Conservation (phyloP, 2,329 filamentous ascomycete species). For the Penicillium psychrosexuale region DNA sequence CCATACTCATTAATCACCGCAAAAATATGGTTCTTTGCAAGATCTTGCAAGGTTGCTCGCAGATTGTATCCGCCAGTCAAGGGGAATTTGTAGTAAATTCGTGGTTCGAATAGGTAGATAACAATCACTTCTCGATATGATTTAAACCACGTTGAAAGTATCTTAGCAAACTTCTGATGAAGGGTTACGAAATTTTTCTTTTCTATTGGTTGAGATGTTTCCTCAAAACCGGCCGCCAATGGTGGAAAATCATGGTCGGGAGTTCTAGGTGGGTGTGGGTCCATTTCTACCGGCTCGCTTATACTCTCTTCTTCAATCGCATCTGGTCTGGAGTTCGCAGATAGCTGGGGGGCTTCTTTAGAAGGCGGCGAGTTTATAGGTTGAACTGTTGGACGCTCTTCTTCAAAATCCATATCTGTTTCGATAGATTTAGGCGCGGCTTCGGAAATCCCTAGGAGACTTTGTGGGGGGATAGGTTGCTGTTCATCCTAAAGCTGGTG, state of each 20-base stretch:
- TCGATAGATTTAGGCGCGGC: not conserved
- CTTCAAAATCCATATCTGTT: not conserved
- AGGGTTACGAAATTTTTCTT: not conserved
- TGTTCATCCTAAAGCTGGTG: not conserved
- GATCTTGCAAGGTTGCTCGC: not conserved
- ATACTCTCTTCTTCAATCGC: not conserved
- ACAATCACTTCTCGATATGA: constrained; percentile 3
- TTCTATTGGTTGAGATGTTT: not conserved
- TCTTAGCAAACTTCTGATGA: not conserved
- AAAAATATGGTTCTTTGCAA: constrained; percentile 1
- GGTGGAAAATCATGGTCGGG: not conserved
- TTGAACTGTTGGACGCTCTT: not conserved
- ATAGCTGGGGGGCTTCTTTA: not conserved
- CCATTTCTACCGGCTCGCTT: not conserved
- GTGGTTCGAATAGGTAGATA: constrained; percentile 5
- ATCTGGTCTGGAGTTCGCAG: not conserved
- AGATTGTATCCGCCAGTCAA: not conserved
- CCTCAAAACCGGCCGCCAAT: constrained; percentile 3
- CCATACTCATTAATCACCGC: not conserved
- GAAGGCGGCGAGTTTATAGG: not conserved
- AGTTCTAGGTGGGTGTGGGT: constrained; percentile 2
- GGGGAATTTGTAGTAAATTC: constrained; percentile 7
- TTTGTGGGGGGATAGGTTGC: not conserved
- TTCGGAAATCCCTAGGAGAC: not conserved
- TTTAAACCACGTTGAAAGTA: constrained; percentile 1